Evolutionary conservation across 805 yeast species (phyloP).

Genomic region (Hanseniaspora thailandica): DNA sequence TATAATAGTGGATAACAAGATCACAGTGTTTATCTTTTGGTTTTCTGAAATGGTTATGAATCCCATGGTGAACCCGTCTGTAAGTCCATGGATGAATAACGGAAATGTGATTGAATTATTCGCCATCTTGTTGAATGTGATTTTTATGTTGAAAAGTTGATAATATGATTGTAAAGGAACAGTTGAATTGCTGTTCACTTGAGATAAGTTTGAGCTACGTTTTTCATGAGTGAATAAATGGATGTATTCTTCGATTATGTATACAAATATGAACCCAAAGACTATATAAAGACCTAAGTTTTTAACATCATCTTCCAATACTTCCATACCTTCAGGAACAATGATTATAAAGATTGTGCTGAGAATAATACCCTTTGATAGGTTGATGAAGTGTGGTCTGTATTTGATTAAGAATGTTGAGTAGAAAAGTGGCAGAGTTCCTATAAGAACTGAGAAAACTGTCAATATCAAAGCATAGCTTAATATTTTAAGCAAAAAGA

Average conservation of each 20-base stretch:
- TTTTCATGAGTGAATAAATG: slow-evolving; percentile 20
- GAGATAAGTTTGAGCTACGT: neutral
- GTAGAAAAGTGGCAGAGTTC: neutral
- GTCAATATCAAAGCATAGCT: neutral
- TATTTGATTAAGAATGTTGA: neutral
- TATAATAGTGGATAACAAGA: slow-evolving; percentile 45
- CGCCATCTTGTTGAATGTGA: slow-evolving; percentile 26
- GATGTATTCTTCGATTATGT: slow-evolving; percentile 31
- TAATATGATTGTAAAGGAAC: slow-evolving; percentile 17
- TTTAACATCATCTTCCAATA: slow-evolving; percentile 26
- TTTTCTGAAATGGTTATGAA: slow-evolving; percentile 36
- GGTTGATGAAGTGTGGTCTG: slow-evolving; percentile 4
- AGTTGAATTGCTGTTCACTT: neutral
- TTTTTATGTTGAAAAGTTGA: slow-evolving; percentile 19
- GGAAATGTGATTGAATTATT: slow-evolving; percentile 45
- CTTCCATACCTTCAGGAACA: slow-evolving; percentile 46
- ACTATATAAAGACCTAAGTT: slow-evolving; percentile 39
- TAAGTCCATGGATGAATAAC: slow-evolving; percentile 44
- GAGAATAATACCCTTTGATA: slow-evolving; percentile 40
- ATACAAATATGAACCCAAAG: slow-evolving; percentile 40
- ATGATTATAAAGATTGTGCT: slow-evolving; percentile 45
- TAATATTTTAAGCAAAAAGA: neutral
- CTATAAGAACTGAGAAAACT: neutral
- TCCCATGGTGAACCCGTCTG: slow-evolving; percentile 57
- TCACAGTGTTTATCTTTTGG: slow-evolving; percentile 28